A percentile compares a stretch with the other conserved stretches of the same genome.
Conservation (phyloP, 306 rosid species). For the Vigna mungo region DNA sequence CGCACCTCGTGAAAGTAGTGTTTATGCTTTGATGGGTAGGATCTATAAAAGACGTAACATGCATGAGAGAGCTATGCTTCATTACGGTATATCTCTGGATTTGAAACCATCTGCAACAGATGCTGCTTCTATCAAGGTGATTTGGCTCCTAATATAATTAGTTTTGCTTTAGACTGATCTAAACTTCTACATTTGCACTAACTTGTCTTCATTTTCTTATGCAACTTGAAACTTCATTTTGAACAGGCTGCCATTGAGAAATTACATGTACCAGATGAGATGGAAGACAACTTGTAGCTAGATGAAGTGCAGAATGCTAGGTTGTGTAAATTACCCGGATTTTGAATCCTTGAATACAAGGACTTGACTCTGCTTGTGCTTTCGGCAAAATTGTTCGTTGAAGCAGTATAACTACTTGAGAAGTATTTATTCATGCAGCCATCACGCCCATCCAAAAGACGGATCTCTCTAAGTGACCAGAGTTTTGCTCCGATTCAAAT, state of each 20-base stretch:
- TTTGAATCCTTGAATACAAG: constrained; percentile 45
- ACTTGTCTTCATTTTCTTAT: constrained; percentile 1
- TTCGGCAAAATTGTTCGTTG: constrained; percentile 51
- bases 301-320: constrained; percentile 37
- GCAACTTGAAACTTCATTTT: constrained; percentile 18
- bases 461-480: constrained; percentile 41
- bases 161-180: constrained; percentile 19
- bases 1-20: constrained; percentile 95
- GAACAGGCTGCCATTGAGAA: constrained; percentile 96
- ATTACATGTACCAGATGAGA: constrained; percentile 93
- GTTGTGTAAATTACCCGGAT: constrained; percentile 47
- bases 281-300: constrained; percentile 79
- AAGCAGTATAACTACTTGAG: constrained; percentile 41
- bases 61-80: constrained; percentile 95
- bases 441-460: constrained; percentile 35
- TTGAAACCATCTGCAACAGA: constrained; percentile 96
- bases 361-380: constrained; percentile 69
- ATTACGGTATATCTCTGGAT: constrained; percentile 96
- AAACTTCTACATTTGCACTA: neutral
- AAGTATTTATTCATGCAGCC: constrained; percentile 37
- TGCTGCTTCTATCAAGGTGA: constrained; percentile 94
- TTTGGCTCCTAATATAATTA: neutral
- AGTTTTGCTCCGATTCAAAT: constrained; percentile 54
- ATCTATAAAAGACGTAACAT: constrained; percentile 84
- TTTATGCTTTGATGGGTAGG: constrained; percentile 94